Conservation (phyloP, 345 rosid genomes). For the Lagerstroemia speciosa region DNA sequence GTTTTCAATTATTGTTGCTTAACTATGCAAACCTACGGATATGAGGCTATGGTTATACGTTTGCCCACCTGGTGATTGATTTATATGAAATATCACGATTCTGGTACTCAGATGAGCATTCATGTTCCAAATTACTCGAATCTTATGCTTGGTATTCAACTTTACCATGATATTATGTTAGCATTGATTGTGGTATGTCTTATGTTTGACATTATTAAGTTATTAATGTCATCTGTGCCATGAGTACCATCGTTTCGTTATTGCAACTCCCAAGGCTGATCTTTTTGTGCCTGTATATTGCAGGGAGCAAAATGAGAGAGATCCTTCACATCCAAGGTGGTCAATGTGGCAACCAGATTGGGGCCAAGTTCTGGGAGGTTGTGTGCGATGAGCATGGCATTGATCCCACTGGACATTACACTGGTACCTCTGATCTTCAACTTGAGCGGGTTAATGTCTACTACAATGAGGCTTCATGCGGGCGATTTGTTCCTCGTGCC, state of each 20-base stretch:
- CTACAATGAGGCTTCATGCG: constrained; percentile 26
- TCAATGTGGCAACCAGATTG: constrained; percentile 24
- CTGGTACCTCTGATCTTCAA: constrained; percentile 5
- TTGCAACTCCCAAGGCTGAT: not conserved
- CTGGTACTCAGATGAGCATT: not conserved
- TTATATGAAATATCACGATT: not conserved
- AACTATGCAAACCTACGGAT: not conserved
- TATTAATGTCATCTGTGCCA: not conserved
- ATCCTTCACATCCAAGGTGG: constrained; percentile 6
- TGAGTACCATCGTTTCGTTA: not conserved
- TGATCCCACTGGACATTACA: constrained; percentile 7
- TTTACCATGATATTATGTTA: not conserved
- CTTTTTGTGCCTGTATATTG: constrained; percentile 11
- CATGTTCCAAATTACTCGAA: not conserved
- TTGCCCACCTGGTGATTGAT: not conserved
- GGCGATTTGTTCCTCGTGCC: constrained; percentile 19
- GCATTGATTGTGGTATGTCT: not conserved
- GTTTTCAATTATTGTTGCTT: not conserved
- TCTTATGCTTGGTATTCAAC: not conserved
- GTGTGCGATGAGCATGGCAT: constrained; percentile 4
- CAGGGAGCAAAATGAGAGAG: constrained; percentile 5
- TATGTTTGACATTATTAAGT: not conserved
- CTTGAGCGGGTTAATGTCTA: constrained; percentile 7
- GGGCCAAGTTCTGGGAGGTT: constrained; percentile 27
- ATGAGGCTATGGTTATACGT: not conserved